Base-by-base conservation (phyloP, 768 basidiomycete species). In the Cystofilobasidium capitatum region DNA sequence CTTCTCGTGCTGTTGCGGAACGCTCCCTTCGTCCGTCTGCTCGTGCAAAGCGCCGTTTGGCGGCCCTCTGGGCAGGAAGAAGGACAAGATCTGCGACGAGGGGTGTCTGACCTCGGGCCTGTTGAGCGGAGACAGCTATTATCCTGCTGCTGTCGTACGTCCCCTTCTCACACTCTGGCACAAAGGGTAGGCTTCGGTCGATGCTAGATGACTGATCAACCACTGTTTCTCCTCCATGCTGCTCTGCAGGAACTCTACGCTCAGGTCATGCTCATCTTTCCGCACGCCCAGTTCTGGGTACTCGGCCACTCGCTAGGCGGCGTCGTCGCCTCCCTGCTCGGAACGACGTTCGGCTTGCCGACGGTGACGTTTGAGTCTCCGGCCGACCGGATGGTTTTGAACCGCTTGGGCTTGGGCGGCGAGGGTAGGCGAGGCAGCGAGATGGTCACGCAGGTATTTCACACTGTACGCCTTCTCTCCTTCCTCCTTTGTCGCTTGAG, bases 261-360 rank as follows among this genome's bases (percentile, higher is more conserved):
- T 16, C 39, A 62, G 16, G 7, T 62, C n/a, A 14, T 8, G 2
- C 37, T 55, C 29, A 24, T 44, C 39, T 35, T 64, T 35, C 68
- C 68, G 0, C 24, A n/a, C 42, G 60, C 68, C 17, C 22, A 51
- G 7, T 58, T 69, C 62, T 69, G 55, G 55, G 57, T 69, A 42
- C 29, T 37, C n/a, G 68, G 68, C 17, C 68, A 69, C 42, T 63
- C 61, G 4, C 44, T 69, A 1, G 68, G 68, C 7, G 68, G 62
- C 16, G 55, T 40, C 42, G 16, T 69, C 31, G 62, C 68, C 10
- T 44, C 62, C n/a, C 62, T 69, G 6, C 40, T 69, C 33, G 60
- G 60, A n/a, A 57, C 57, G 29, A 64, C 68, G 31, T 57, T 64
- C n/a, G 40, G 40, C 33, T 55, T 58, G 2, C 68, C 68, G 35